Percentiles rank a stretch among this genome's conserved stretches.
phyloP scores from a whole-genome alignment of 352 stramenopile genomes.

The Globisporangium alternatum region DNA sequence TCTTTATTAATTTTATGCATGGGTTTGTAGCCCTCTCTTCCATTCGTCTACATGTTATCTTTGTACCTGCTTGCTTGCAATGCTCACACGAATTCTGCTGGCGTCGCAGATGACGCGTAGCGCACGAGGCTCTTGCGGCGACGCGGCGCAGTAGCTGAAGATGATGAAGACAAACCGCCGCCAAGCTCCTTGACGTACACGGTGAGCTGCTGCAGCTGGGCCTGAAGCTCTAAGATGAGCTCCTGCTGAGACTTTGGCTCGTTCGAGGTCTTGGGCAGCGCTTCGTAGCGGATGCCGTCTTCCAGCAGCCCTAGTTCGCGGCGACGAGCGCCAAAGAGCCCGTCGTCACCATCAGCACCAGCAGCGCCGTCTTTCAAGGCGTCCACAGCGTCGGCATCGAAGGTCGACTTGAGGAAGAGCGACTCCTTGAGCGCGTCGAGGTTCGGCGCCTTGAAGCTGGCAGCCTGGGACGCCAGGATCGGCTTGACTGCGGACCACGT shows the following conservation, averaged over 20 bases:
- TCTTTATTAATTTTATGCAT: slow-evolving; percentile 1
- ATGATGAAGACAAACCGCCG: not conserved
- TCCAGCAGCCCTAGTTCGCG: slow-evolving; percentile 15
- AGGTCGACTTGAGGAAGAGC: slow-evolving; percentile 21
- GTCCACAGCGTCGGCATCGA: slow-evolving; percentile 5
- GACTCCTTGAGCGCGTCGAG: slow-evolving; percentile 16
- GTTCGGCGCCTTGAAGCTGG: slow-evolving; percentile 13
- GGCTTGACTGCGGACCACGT: slow-evolving; percentile 14
- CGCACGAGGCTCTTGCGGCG: slow-evolving; percentile 16
- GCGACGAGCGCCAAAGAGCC: not conserved
- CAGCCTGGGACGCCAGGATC: slow-evolving; percentile 7
- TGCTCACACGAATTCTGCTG: slow-evolving; percentile 3
- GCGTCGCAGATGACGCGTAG: slow-evolving; percentile 5
- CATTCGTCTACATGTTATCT: not conserved
- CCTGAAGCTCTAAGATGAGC: slow-evolving; percentile 18
- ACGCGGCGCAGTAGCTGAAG: not conserved
- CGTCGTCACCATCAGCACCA: not conserved
- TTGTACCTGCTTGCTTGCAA: not conserved
- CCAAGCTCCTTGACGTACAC: slow-evolving; percentile 13
- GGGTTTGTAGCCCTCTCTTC: not conserved
- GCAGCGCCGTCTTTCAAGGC: not conserved
- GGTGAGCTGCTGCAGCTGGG: slow-evolving; percentile 18
- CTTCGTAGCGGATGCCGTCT: slow-evolving; percentile 19
- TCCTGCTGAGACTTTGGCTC: slow-evolving; percentile 13
- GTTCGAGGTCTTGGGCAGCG: not conserved